A percentile compares a stretch with the other conserved stretches of the same genome.
These are phyloP conservation scores for Sedum album DNA, from an alignment of 164 flowering plant species.

Conservation along the genomic window DNA sequence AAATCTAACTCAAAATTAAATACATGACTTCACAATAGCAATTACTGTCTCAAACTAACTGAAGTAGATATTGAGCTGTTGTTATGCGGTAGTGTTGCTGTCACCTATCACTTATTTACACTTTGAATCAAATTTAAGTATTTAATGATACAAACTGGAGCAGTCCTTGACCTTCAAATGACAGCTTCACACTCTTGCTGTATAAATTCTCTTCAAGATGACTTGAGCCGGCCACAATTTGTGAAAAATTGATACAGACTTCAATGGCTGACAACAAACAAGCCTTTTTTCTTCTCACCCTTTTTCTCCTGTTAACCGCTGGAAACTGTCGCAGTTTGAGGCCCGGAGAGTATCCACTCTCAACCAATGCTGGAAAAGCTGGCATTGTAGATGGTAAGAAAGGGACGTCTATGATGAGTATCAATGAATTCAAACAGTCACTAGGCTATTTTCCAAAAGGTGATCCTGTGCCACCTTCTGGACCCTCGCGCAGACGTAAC, in stretches of 20 bases:
- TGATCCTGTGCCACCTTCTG: background rate
- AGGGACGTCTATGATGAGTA: background rate
- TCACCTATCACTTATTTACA: no score
- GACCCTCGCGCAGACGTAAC: background rate
- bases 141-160: no score
- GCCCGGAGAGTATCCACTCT: background rate
- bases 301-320: background rate
- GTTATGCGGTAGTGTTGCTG: no score
- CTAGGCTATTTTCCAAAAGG: background rate
- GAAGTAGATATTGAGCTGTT: no score
- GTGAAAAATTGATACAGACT: background rate
- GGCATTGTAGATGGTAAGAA: background rate
- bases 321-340: background rate
- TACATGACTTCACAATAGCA: no score
- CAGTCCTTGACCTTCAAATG: no score
- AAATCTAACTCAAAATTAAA: no score
- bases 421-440: background rate
- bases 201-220: background rate
- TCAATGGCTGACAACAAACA: conserved; percentile 7
- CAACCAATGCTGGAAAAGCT: background rate
- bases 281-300: background rate
- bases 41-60: no score
- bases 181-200: no score
- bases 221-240: background rate
- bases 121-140: no score